These are phyloP conservation scores for Globisporangium spiculum DNA, from an alignment of 352 stramenopile species.

Conservation along the genomic window DNA sequence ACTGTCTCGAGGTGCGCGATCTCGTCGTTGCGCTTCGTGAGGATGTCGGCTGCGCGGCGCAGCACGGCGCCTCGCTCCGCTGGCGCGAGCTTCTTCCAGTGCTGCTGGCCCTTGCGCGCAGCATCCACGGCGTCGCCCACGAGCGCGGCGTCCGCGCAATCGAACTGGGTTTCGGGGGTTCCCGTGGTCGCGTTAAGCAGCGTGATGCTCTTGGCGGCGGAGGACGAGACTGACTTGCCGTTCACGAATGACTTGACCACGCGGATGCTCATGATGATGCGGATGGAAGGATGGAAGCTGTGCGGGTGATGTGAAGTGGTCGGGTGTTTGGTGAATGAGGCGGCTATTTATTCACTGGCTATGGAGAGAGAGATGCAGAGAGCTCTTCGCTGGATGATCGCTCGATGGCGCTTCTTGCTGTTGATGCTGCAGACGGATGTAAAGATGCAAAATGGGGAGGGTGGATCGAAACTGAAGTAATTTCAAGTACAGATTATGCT, in stretches of 20 bases:
- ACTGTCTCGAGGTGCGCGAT: slow-evolving; percentile 74
- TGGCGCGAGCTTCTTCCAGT: slow-evolving; percentile 65
- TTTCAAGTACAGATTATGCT: background rate
- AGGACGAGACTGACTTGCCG: slow-evolving; percentile 46
- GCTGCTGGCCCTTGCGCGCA: slow-evolving; percentile 39
- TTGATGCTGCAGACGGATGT: background rate
- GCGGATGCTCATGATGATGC: slow-evolving; percentile 7
- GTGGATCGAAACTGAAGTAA: background rate
- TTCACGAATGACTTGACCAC: slow-evolving; percentile 73
- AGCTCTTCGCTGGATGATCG: background rate
- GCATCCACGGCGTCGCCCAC: slow-evolving; percentile 51
- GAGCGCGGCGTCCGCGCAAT: slow-evolving; percentile 36
- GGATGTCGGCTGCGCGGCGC: slow-evolving; percentile 54
- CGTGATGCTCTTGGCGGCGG: slow-evolving; percentile 30
- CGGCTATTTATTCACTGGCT: background rate
- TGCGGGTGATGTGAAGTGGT: background rate
- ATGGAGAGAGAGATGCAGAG: background rate
- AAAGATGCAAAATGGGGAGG: background rate
- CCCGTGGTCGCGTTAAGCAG: slow-evolving; percentile 60
- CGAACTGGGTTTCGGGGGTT: slow-evolving; percentile 51
- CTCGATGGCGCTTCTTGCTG: background rate
- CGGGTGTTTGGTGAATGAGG: background rate
- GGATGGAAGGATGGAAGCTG: background rate
- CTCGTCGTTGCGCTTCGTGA: slow-evolving; percentile 57
- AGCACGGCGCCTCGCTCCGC: slow-evolving; percentile 62